These are phyloP conservation scores for Aureobasidium leucospermi DNA, from an alignment of 2,329 filamentous ascomycete genomes.

Conservation along the genomic window DNA sequence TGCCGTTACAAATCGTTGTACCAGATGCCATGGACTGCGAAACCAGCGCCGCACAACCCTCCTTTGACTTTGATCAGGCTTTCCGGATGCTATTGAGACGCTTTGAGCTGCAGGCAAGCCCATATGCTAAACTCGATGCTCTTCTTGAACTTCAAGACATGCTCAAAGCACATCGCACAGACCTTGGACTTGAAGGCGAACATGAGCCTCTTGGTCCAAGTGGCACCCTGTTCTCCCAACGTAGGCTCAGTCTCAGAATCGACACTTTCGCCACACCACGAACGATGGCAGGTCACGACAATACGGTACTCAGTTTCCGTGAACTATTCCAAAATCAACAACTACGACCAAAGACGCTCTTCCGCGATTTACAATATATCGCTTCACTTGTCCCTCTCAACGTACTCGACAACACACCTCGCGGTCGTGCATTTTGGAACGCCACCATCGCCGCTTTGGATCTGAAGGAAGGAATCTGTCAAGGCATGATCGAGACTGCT, in stretches of 20 bases:
- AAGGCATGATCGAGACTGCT: constrained; percentile 71
- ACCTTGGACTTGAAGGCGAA: not conserved
- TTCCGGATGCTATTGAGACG: constrained; percentile 74
- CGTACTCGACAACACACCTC: constrained; percentile 48
- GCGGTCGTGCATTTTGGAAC: constrained; percentile 79
- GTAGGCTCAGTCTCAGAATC: not conserved
- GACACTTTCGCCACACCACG: constrained; percentile 2
- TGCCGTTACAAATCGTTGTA: not conserved
- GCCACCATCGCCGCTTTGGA: constrained; percentile 80
- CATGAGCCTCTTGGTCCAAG: not conserved
- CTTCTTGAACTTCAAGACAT: constrained; percentile 77
- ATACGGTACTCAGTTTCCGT: constrained; percentile 21
- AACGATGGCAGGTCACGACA: not conserved
- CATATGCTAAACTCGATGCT: constrained; percentile 75
- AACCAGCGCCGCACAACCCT: not conserved
- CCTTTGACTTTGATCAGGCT: constrained; percentile 58
- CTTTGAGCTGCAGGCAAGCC: constrained; percentile 85
- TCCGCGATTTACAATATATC: constrained; percentile 47
- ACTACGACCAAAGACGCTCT: constrained; percentile 40
- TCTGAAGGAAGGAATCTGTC: constrained; percentile 79
- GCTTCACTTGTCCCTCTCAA: constrained; percentile 53
- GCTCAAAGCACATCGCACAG: constrained; percentile 13
- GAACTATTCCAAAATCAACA: constrained; percentile 37
- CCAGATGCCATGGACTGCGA: not conserved
- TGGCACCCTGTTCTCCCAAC: not conserved